A percentile compares a stretch with the other conserved stretches of the same genome.
Conservation (phyloP, 164 flowering plant species). For the Taxillus chinensis region DNA sequence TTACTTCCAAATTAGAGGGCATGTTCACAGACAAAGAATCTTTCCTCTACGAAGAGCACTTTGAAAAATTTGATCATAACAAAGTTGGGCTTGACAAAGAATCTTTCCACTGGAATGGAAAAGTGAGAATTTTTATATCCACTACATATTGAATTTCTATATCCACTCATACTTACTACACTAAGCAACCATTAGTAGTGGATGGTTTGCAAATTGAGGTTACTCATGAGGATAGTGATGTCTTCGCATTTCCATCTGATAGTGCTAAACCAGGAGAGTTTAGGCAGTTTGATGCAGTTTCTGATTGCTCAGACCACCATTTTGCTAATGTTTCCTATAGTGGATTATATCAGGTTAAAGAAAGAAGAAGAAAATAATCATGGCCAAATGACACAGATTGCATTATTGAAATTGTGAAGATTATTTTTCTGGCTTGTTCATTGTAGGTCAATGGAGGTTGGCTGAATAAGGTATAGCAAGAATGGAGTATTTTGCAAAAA, state of each 20-base stretch:
- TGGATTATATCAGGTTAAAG: slow-evolving; percentile 46
- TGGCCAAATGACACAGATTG: neutral
- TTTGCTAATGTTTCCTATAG: slow-evolving; percentile 35
- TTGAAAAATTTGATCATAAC: slow-evolving; percentile 25
- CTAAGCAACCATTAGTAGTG: slow-evolving; percentile 9
- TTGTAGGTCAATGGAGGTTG: slow-evolving; percentile 54
- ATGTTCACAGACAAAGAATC: too few relatives aligned
- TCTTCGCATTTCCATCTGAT: slow-evolving; percentile 4
- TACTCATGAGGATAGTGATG: slow-evolving; percentile 9
- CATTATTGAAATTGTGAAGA: neutral
- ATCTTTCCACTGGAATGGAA: slow-evolving; percentile 19
- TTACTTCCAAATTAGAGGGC: too few relatives aligned
- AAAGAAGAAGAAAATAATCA: neutral
- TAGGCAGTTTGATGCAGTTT: slow-evolving; percentile 61
- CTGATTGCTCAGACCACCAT: slow-evolving; percentile 66
- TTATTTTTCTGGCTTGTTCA: neutral
- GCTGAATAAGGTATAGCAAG: slow-evolving; percentile 83
- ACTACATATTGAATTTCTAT: neutral
- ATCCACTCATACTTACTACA: slow-evolving; percentile 9
- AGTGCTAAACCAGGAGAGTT: slow-evolving; percentile 19
- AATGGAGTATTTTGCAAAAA: slow-evolving; percentile 79
- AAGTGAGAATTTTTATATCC: slow-evolving; percentile 31
- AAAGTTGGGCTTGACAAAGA: slow-evolving; percentile 20
- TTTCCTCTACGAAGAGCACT: slow-evolving; percentile 27
- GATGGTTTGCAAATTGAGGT: slow-evolving; percentile 21